Base-by-base conservation (phyloP, 2,329 filamentous ascomycete species). In the Parastagonospora nodorum region DNA sequence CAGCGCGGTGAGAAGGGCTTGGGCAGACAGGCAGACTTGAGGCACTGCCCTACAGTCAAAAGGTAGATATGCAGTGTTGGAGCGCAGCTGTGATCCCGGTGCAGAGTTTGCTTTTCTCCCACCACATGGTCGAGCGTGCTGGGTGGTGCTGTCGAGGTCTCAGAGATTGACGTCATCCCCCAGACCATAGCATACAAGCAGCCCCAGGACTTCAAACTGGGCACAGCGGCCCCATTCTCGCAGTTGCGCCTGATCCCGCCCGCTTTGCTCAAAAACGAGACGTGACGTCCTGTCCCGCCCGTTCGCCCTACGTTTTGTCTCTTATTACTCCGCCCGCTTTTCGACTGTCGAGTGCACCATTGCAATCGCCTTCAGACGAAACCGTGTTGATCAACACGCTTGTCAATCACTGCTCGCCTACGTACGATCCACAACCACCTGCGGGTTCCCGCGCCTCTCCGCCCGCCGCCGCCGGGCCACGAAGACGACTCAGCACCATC, bases 401-500 rank as follows among this genome's bases (percentile, higher is more conserved):
- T 48, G 52, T 60, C 58, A 52, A 58, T 55, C 56, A 51, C 45
- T 53, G 51, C 48, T 41, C 48, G 49, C 49, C 47, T 24, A 24
- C 3, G 19, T 24, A 51, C 53, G 44, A 63, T 60, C 60, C 56
- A 55, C 60, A 53, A 30, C 28, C 48, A 51, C 47, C 54, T 58
- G 57, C 60, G 45, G 50, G 43, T 38, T 57, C 53, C 57, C 57
- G 58, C 51, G 19, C 42, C 50, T 41, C 48, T 54, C 50, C 45
- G 53, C 37, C 51, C 51, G 39, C 56, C 47, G 40, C 48, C 48
- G 44, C 48, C 36, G 48, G 48, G 47, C 50, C 51, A 39, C 45
- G 14, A 48, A 50, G 32, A 32, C 32, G 50, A 42, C 41, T 50
- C 35, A 51, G 1, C 43, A 44, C 33, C 14, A 51, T 36, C 52